Evolutionary conservation across 495 filamentous ascomycete genomes (phyloP).

Genomic region (Daldinia loculata): DNA sequence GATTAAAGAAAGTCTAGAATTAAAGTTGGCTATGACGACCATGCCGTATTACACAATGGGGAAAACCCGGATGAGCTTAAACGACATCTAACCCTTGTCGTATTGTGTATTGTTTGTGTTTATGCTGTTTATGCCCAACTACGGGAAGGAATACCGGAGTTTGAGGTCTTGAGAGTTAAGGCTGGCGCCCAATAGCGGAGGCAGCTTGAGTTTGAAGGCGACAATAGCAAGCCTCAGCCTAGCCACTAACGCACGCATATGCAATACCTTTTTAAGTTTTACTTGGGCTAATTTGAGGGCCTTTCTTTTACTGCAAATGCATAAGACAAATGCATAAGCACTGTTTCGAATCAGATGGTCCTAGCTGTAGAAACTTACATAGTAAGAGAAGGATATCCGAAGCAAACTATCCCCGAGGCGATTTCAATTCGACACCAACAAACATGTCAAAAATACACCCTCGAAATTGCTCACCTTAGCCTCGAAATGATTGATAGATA

Average conservation of each 20-base stretch:
- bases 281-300: background rate
- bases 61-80: conserved; percentile 9
- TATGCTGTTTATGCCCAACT: conserved; percentile 11
- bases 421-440: background rate
- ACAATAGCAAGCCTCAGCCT: conserved; percentile 21
- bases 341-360: background rate
- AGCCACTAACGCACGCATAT: conserved; percentile 18
- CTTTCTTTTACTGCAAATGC: background rate
- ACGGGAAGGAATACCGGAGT: background rate
- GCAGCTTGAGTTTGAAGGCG: background rate
- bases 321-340: background rate
- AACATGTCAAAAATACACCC: background rate
- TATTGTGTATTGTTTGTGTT: background rate
- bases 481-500: background rate
- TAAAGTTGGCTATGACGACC: conserved; percentile 8
- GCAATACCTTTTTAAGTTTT: background rate
- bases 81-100: conserved; percentile 15
- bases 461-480: background rate
- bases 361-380: background rate
- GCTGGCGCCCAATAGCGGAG: conserved; percentile 13
- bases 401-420: background rate
- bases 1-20: background rate
- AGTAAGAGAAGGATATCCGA: background rate
- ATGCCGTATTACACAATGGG: conserved; percentile 12
- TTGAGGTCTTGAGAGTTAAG: conserved; percentile 8